Evolutionary conservation across 179 eudicot genomes (phyloP).

Genomic region (Corrigiola litoralis): DNA sequence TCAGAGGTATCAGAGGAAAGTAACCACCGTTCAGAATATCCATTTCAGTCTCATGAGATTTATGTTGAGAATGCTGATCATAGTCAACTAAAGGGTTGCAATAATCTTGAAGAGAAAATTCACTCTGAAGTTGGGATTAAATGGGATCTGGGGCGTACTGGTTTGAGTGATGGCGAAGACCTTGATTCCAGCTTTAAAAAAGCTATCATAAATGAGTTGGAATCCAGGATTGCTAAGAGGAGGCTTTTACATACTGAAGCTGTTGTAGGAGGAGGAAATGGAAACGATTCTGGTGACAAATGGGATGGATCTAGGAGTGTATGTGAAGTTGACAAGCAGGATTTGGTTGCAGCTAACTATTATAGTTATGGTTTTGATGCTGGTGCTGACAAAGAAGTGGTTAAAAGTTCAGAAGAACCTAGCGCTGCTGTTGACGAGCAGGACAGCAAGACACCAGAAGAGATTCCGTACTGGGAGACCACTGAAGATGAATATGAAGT

Average conservation of each 20-base stretch:
- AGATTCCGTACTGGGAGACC: constrained; percentile 40
- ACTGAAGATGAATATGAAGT: constrained; percentile 73
- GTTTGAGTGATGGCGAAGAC: constrained; percentile 20
- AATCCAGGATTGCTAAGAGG: constrained; percentile 5
- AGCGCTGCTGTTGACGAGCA: constrained; percentile 37
- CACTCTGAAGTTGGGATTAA: constrained; percentile 18
- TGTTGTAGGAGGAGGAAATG: constrained; percentile 11
- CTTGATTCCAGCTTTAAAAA: constrained; percentile 28
- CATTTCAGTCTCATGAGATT: constrained; percentile 29
- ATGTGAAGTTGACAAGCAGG: constrained; percentile 30
- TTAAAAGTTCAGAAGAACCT: constrained; percentile 30
- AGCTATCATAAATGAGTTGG: constrained; percentile 24
- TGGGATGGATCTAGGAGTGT: constrained; percentile 22
- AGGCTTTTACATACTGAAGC: constrained; percentile 10
- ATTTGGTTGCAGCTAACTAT: constrained; percentile 16
- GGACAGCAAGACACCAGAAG: constrained; percentile 38
- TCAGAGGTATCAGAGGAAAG: constrained; percentile 36
- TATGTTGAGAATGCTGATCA: constrained; percentile 30
- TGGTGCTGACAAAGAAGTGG: constrained; percentile 22
- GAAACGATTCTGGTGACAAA: constrained; percentile 14
- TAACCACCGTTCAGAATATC: constrained; percentile 27
- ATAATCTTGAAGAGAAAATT: constrained; percentile 29
- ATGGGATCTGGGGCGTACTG: constrained; percentile 24
- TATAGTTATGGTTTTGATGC: constrained; percentile 18
- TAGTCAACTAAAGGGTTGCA: constrained; percentile 34